Evolutionary conservation across 75 land plant species (phyloP).

Genomic region (Chamaecyparis obtusa): DNA sequence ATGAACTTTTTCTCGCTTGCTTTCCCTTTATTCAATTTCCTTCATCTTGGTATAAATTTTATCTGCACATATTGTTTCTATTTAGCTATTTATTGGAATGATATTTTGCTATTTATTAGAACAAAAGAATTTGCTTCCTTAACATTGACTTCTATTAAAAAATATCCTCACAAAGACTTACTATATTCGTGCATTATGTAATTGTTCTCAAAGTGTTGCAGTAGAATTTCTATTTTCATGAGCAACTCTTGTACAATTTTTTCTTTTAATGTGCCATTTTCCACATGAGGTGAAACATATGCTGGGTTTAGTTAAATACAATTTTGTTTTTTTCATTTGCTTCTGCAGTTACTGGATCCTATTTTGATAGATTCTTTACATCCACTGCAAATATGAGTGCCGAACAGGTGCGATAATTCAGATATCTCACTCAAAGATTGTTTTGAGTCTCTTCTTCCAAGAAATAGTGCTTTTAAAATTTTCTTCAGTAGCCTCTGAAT

Average conservation of each 20-base stretch:
- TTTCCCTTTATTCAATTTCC: neutral
- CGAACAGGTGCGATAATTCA: conserved; percentile 45
- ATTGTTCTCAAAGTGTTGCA: neutral
- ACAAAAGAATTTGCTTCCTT: neutral
- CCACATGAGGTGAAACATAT: neutral
- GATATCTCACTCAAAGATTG: neutral
- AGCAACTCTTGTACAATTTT: neutral
- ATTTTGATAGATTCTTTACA: conserved; percentile 73
- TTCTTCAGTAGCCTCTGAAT: neutral
- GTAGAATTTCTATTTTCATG: neutral
- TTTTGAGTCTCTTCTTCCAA: neutral
- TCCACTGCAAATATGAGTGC: conserved; percentile 73
- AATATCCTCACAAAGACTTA: neutral
- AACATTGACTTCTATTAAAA: neutral
- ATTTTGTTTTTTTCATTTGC: neutral
- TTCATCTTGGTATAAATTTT: neutral
- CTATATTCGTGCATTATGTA: neutral
- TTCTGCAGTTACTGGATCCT: conserved; percentile 75
- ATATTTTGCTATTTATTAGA: neutral
- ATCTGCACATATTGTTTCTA: neutral
- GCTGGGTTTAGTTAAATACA: neutral
- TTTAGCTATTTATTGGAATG: neutral
- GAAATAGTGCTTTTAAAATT: neutral
- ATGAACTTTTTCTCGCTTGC: neutral
- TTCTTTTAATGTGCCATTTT: neutral